Base-by-base conservation (phyloP, 768 basidiomycete species). In the Tulasnella sp. region DNA sequence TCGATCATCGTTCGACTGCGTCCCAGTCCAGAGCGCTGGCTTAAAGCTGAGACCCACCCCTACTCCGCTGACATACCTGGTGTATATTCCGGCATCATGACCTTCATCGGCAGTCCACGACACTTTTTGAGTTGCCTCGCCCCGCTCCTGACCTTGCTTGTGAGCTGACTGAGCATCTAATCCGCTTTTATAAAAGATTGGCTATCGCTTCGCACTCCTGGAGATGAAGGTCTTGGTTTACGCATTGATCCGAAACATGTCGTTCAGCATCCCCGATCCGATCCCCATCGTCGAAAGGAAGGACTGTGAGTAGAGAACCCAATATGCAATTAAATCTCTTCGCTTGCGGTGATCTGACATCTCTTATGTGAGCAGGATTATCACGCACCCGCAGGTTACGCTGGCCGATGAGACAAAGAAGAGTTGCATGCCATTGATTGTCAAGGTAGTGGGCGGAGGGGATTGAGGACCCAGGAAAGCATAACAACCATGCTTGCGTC, bases 1-100 rank as follows among this genome's bases (percentile, higher is more conserved):
- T n/a, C n/a, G n/a, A n/a, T n/a, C n/a, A n/a, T n/a, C 23, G 17
- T n/a, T n/a, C n/a, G n/a, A n/a, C n/a, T n/a, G n/a, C n/a, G n/a
- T n/a, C 3, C n/a, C 61, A 85, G 81, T 63, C 85, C 85, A 0
- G 84, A 85, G 63, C 74, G 84, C 0, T 87, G 85, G 85, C 67
- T 71, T 13, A 65, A 72, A 43, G 53, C 30, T 3, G 34, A 26
- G 15, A 30, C 73, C 7, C 81, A 82, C 0, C 74, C 77, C n/a
- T 71, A 70, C 1, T 75, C 72, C 1, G 66, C 66, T 3, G 59
- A 67, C 0, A 70, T 85, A 19, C 85, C 85, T 4, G 80, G 83
- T 4, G 73, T 85, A 0, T 84, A 78, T 78, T 75, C 78, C 9
- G 76, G 82, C 64, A 65, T 80, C 62, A 66, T 85, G 38, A 76